Percentiles rank a stretch among this genome's conserved stretches.
These are phyloP conservation scores for Penicillium pancosmium DNA, from an alignment of 495 filamentous ascomycete species.

Conservation along the genomic window DNA sequence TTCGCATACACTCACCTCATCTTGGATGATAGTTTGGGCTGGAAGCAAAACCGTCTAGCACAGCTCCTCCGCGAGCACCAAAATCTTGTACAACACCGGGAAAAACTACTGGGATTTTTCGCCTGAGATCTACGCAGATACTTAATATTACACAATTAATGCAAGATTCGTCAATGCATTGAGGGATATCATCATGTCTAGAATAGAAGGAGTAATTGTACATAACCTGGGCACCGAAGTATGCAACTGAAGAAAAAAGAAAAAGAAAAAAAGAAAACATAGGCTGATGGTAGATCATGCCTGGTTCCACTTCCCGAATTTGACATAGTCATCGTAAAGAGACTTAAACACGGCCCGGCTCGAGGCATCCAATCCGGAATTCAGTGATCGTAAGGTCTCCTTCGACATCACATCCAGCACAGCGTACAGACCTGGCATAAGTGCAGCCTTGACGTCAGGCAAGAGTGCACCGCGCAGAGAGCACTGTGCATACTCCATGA, in stretches of 20 bases:
- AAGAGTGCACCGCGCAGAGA: constrained; percentile 59
- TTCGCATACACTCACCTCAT: constrained; percentile 91
- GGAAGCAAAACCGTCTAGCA: constrained; percentile 53
- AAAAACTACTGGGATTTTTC: constrained; percentile 48
- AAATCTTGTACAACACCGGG: constrained; percentile 59
- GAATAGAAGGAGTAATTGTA: constrained; percentile 23
- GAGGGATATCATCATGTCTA: constrained; percentile 36
- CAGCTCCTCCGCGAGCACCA: constrained; percentile 42
- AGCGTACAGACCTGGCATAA: constrained; percentile 73
- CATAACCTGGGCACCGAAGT: constrained; percentile 13
- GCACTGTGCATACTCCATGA: constrained; percentile 70
- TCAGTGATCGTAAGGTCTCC: constrained; percentile 67
- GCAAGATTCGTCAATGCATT: constrained; percentile 29
- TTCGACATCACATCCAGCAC: constrained; percentile 68
- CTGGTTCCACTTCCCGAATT: constrained; percentile 72
- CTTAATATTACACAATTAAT: constrained; percentile 1
- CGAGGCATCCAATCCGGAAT: constrained; percentile 67
- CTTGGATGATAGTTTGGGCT: constrained; percentile 60
- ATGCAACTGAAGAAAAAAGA: constrained; percentile 10
- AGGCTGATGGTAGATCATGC: constrained; percentile 26
- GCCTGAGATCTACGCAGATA: neutral
- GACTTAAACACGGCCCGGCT: constrained; percentile 71
- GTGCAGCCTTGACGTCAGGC: constrained; percentile 64
- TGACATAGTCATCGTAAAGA: constrained; percentile 68
- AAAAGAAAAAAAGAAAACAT: neutral